A percentile compares a stretch with the other conserved stretches of the same genome.
Conservation (phyloP, 768 basidiomycete genomes). For the Lactarius hatsudake region DNA sequence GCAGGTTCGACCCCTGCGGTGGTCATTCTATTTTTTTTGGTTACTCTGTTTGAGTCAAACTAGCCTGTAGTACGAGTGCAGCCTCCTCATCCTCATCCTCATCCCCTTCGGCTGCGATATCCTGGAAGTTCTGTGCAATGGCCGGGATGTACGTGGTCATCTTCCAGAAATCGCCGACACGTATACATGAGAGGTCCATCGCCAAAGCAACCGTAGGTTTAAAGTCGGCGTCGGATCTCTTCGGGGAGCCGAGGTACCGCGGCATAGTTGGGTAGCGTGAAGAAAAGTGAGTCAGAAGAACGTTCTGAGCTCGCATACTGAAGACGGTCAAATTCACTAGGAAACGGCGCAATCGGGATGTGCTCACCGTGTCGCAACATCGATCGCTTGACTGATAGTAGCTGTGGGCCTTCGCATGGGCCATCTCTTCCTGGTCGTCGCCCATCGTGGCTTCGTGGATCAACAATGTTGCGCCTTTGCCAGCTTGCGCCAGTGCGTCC, state of each 20-base stretch:
- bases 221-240: constrained; percentile 18
- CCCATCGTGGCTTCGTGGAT: constrained; percentile 96
- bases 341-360: background rate
- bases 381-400: constrained; percentile 86
- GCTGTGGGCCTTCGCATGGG: constrained; percentile 78
- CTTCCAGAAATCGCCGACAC: constrained; percentile 82
- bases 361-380: constrained; percentile 64
- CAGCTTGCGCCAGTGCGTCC: constrained; percentile 60
- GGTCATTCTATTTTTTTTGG: constrained; percentile 47
- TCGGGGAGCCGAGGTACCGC: constrained; percentile 30
- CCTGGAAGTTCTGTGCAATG: constrained; percentile 60
- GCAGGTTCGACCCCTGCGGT: constrained; percentile 92
- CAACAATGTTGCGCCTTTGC: constrained; percentile 67
- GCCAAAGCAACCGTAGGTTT: constrained; percentile 60
- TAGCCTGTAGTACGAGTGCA: constrained; percentile 20
- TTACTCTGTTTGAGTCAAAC: background rate
- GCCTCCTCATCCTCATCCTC: constrained; percentile 28
- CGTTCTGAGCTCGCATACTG: constrained; percentile 82
- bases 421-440: constrained; percentile 75
- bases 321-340: background rate
- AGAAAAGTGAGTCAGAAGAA: constrained; percentile 95
- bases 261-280: constrained; percentile 90
- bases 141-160: constrained; percentile 72
- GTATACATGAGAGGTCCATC: constrained; percentile 74
- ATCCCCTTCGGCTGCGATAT: constrained; percentile 50